phyloP scores from a whole-genome alignment of 805 yeast species.

The Hanseniaspora nectarophila region DNA sequence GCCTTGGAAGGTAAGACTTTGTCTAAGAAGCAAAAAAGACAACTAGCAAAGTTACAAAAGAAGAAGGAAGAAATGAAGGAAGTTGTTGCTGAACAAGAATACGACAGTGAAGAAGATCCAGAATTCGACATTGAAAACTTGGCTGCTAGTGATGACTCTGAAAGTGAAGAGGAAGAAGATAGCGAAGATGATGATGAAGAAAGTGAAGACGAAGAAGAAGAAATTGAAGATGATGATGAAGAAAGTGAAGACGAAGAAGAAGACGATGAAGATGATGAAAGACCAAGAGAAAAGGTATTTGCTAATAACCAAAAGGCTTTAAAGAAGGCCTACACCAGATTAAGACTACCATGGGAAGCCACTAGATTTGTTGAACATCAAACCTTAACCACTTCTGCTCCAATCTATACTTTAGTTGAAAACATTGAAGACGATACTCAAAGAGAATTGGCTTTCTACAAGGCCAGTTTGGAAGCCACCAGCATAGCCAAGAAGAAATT shows the following conservation, averaged over 20 bases:
- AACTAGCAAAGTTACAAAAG: constrained; percentile 30
- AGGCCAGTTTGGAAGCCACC: constrained; percentile 83
- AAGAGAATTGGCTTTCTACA: constrained; percentile 88
- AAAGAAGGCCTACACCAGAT: constrained; percentile 53
- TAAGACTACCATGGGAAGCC: constrained; percentile 47
- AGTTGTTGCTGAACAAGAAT: constrained; percentile 34
- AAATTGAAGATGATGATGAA: constrained; percentile 29
- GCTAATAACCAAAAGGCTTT: constrained; percentile 79
- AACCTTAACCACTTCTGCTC: constrained; percentile 47
- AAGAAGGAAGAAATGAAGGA: constrained; percentile 23
- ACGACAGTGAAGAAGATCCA: constrained; percentile 36
- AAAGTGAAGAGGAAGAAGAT: constrained; percentile 28
- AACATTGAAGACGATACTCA: constrained; percentile 93
- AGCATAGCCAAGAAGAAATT: constrained; percentile 55
- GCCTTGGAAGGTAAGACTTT: constrained; percentile 34
- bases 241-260: constrained; percentile 53
- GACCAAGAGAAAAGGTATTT: constrained; percentile 82
- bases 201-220: constrained; percentile 31
- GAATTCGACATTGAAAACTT: constrained; percentile 41
- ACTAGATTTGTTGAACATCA: constrained; percentile 77
- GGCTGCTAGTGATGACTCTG: constrained; percentile 45
- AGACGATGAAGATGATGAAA: constrained; percentile 88
- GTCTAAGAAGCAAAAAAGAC: constrained; percentile 54
- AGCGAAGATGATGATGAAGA: constrained; percentile 31
- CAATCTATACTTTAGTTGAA: constrained; percentile 54